phyloP scores from a whole-genome alignment of 2,329 filamentous ascomycete species.

The Fusarium odoratissimum region DNA sequence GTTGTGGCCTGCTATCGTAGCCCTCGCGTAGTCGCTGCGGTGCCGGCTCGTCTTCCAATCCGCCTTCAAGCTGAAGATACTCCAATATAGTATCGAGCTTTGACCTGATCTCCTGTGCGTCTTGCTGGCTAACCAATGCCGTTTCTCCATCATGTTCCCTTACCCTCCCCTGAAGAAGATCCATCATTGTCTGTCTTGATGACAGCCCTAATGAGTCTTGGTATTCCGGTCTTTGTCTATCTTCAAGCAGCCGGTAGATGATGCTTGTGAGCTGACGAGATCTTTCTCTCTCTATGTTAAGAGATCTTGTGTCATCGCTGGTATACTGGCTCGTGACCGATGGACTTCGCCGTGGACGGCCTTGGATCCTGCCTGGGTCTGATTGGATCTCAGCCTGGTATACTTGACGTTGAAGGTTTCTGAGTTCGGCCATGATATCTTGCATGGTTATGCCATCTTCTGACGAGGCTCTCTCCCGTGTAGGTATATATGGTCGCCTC shows the following conservation, averaged over 20 bases:
- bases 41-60: not conserved
- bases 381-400: slow-evolving; percentile 4
- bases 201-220: not conserved
- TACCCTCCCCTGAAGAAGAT: not conserved
- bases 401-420: not conserved
- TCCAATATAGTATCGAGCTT: slow-evolving; percentile 10
- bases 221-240: not conserved
- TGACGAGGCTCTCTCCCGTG: not conserved
- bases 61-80: not conserved
- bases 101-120: not conserved
- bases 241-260: slow-evolving; percentile 2
- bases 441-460: not conserved
- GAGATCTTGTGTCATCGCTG: not conserved
- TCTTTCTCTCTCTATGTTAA: slow-evolving; percentile 2
- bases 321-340: not conserved
- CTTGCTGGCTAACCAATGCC: not conserved
- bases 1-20: not conserved
- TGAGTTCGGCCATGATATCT: not conserved
- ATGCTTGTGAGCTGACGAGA: slow-evolving; percentile 5
- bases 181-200: not conserved
- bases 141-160: not conserved
- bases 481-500: not conserved
- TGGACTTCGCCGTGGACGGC: not conserved
- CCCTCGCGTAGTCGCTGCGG: accelerated
- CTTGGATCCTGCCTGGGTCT: not conserved